Evolutionary conservation across 2,329 filamentous ascomycete species (phyloP).

Genomic region (Ascosphaera apis): DNA sequence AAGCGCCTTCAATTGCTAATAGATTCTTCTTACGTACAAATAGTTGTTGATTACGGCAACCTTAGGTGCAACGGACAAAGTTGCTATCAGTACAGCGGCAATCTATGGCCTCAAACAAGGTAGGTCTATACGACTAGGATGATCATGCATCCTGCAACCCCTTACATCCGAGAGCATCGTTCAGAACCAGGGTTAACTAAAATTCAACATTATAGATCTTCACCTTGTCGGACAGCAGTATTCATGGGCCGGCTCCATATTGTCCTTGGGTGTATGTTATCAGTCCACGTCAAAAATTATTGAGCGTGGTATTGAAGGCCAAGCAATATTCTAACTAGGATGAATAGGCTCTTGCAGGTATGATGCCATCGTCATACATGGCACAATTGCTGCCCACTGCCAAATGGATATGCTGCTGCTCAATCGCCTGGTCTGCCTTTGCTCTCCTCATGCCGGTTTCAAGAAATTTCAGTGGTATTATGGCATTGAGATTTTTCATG

Average conservation of each 20-base stretch:
- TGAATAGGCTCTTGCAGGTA: conserved; percentile 20
- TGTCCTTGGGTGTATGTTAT: conserved; percentile 9
- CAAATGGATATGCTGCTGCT: conserved; percentile 29
- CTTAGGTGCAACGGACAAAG: conserved; percentile 11
- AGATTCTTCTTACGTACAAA: not conserved
- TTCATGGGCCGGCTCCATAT: conserved; percentile 22
- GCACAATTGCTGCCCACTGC: conserved; percentile 27
- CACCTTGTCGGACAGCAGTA: conserved; percentile 28
- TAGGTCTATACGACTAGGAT: no score
- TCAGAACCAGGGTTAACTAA: no score
- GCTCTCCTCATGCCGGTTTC: conserved; percentile 27
- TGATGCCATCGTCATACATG: conserved; percentile 19
- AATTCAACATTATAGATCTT: no score
- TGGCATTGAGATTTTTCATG: conserved; percentile 16
- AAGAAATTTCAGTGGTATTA: conserved; percentile 24
- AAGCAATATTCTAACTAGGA: not conserved
- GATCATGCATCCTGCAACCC: no score
- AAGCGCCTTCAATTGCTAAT: not conserved
- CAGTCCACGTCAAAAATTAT: not conserved
- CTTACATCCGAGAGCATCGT: no score
- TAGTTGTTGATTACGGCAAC: conserved; percentile 11
- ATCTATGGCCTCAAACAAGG: conserved; percentile 30
- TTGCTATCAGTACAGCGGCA: conserved; percentile 18
- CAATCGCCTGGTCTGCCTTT: conserved; percentile 28
- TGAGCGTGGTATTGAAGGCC: not conserved